Percentiles rank a stretch among this genome's conserved stretches.
Conservation (phyloP, 2,329 filamentous ascomycete genomes). For the Ophiobolus disseminans region DNA sequence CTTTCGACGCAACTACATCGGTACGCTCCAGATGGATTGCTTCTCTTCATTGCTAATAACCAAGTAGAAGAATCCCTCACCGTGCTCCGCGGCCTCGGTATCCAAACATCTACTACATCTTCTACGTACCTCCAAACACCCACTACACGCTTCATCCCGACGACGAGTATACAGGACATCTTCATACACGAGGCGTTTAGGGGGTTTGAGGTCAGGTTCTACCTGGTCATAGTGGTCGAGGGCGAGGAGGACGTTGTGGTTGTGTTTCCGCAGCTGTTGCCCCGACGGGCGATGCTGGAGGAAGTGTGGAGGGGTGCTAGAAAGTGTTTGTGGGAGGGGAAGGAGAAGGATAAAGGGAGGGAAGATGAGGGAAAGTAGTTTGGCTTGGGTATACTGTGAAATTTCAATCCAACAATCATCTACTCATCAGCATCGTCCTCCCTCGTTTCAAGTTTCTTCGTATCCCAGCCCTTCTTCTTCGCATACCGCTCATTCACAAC, state of each 20-base stretch:
- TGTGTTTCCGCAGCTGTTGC: constrained; percentile 87
- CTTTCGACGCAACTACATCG: constrained; percentile 59
- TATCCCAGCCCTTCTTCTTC: constrained; percentile 56
- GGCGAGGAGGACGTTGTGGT: constrained; percentile 88
- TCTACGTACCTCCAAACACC: constrained; percentile 69
- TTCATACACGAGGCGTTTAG: constrained; percentile 94
- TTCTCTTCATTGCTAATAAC: constrained; percentile 9
- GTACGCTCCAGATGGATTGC: constrained; percentile 48
- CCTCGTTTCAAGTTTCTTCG: constrained; percentile 9
- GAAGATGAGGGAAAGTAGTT: constrained; percentile 1
- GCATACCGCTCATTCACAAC: constrained; percentile 68
- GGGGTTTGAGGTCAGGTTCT: constrained; percentile 89
- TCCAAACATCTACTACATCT: constrained; percentile 82
- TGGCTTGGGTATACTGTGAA: background rate
- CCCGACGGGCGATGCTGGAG: constrained; percentile 77
- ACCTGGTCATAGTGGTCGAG: constrained; percentile 87
- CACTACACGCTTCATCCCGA: constrained; percentile 82
- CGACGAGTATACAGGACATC: constrained; percentile 88
- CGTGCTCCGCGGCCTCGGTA: constrained; percentile 84
- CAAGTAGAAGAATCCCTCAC: constrained; percentile 79
- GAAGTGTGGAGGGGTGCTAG: constrained; percentile 87
- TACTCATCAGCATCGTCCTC: constrained; percentile 45
- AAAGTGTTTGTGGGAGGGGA: constrained; percentile 77
- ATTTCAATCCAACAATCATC: background rate
- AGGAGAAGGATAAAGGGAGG: constrained; percentile 3